These are phyloP conservation scores for Oligophagozyma castellii DNA, from an alignment of 1,139 yeast genomes.

Conservation along the genomic window DNA sequence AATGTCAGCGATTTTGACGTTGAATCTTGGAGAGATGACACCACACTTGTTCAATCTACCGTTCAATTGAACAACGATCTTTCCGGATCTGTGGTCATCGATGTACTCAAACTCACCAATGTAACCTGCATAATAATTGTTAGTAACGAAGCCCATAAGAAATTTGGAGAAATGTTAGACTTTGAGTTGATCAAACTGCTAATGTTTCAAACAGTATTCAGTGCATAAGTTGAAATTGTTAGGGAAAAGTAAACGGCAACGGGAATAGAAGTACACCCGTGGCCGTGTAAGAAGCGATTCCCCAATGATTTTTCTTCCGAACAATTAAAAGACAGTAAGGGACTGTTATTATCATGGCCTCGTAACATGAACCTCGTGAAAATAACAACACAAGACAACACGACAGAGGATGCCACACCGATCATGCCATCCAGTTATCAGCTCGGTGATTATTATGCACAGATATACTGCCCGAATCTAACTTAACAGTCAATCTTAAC, in stretches of 20 bases:
- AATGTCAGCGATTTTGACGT: slow-evolving; percentile 82
- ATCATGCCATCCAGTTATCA: slow-evolving; percentile 97
- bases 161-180: slow-evolving; percentile 3
- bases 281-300: slow-evolving; percentile 74
- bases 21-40: slow-evolving; percentile 96
- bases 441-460: slow-evolving; percentile 37
- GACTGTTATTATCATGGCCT: slow-evolving; percentile 34
- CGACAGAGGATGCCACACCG: slow-evolving; percentile 33
- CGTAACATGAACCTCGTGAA: slow-evolving; percentile 1
- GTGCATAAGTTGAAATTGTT: slow-evolving; percentile 27
- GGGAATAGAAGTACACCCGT: slow-evolving; percentile 11
- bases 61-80: slow-evolving; percentile 90
- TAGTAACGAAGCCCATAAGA: slow-evolving; percentile 20
- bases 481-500: background rate
- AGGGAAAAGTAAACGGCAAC: slow-evolving; percentile 63
- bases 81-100: slow-evolving; percentile 98
- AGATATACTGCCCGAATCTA: background rate
- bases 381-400: background rate
- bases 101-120: slow-evolving; percentile 98
- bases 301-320: slow-evolving; percentile 55
- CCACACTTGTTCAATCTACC: slow-evolving; percentile 99
- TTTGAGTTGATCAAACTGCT: background rate
- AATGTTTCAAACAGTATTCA: background rate
- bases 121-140: slow-evolving; percentile 44
- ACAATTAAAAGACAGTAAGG: slow-evolving; percentile 95